Base-by-base conservation (phyloP, 2,329 filamentous ascomycete species). In the Colletotrichum tofieldiae region DNA sequence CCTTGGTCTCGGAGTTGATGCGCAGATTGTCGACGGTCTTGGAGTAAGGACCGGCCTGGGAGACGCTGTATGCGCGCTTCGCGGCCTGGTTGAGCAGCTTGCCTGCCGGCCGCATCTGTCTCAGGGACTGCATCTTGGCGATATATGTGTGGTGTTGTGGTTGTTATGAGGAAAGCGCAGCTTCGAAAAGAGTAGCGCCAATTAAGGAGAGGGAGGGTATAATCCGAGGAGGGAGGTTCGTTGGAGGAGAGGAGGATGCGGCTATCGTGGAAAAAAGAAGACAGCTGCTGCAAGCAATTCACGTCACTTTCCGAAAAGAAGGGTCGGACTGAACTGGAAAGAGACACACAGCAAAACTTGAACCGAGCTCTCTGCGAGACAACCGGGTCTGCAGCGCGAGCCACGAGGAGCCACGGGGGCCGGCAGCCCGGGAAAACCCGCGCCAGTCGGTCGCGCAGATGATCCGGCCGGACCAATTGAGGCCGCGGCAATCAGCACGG, bases 1-100 rank as follows among this genome's bases (percentile, higher is more conserved):
- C 94, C 88, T 96, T 97, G 79, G 96, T 99, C 77, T 98, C 92
- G 83, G 88, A 82, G 85, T 95, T 98, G 88, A 98, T 95, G 86
- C 94, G 93, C 80, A 98, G 91, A 89, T 98, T 98, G 80, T 92
- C 87, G 82, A 92, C 88, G 72, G 93, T 96, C 79, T 90, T 84
- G 77, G 91, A 85, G 83, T 96, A 96, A 75, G 90, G 90, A 76
- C 91, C 90, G 74, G 88, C 88, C 76, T 88, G 85, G 64, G 93
- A 92, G n/a, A 51, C 69, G 82, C 93, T 92, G 88, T 97, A 97
- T 78, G 88, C 85, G 83, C 94, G 92, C 82, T 90, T 90, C 81
- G 87, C 82, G 74, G 85, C 80, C 79, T 88, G 92, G 89, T 85
- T 91, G 87, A 88, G 90, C 85, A 86, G 89, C 88, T 89, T 87